Base-by-base conservation (phyloP, 1,284 basidiomycete genomes). In the Cutaneotrichosporon cyanovorans region DNA sequence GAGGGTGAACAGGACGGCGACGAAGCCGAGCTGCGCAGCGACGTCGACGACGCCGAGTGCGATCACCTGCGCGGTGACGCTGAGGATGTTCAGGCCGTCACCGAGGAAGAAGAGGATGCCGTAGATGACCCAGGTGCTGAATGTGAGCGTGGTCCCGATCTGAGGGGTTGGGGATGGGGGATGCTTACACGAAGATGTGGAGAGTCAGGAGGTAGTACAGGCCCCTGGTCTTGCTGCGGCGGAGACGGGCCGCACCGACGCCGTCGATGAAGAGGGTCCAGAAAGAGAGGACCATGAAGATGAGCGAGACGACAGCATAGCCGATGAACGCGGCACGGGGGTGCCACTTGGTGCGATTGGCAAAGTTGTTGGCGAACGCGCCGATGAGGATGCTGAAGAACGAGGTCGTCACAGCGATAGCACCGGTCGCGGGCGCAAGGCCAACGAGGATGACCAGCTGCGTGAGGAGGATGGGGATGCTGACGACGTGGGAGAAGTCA, bases 11-110 rank as follows among this genome's bases (percentile, higher is more conserved):
- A 71, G 56, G 47, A 69, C 52, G 60, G 58, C 65, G 41, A 60
- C 59, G 56, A 70, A 69, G 41, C 65, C 68, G 48, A 71, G 42
- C 53, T 65, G 63, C 46, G 62, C 55, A 36, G 60, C 47, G 33
- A 67, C 60, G 40, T 72, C 70, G 14, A 69, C 56, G 4, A 71
- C 50, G 46, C 63, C 69, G 38, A 62, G 65, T 10, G 58, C 55
- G 56, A 72, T 70, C 45, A 66, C 57, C 55, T 72, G 66, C 16
- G 60, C 59, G 50, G 70, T 55, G 48, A 68, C 60, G 37, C 47
- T 45, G 53, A 67, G 50, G 38, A 57, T 56, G 60, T 66, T 63
- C 45, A 59, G 46, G 10, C 59, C 65, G 41, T 65, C 58, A 43
- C 61, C 56, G 30, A 68, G 50, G 46, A 56, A 56, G 44, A 58